Percentiles rank a stretch among this genome's conserved stretches.
Conservation (phyloP, 495 filamentous ascomycete species). For the Penicillium ochrochloron region DNA sequence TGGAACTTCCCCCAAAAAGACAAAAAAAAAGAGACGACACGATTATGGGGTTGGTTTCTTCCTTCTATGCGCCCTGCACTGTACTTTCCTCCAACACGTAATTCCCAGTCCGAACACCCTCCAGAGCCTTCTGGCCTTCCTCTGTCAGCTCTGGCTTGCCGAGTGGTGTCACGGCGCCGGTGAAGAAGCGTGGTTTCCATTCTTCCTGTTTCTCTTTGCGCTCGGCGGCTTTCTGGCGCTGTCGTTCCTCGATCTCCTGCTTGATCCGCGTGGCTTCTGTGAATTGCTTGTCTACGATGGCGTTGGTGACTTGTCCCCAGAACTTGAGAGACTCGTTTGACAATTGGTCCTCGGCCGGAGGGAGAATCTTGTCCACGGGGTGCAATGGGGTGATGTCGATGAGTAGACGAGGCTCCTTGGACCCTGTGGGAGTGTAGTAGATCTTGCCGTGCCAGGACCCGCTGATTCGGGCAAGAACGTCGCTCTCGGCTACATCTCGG, state of each 20-base stretch:
- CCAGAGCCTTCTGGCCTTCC: constrained; percentile 72
- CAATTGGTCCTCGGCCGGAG: constrained; percentile 75
- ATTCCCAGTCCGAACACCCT: constrained; percentile 65
- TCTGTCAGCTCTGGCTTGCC: constrained; percentile 81
- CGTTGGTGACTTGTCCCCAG: constrained; percentile 84
- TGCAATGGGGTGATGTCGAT: constrained; percentile 83
- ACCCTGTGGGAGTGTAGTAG: constrained; percentile 63
- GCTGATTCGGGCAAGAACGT: constrained; percentile 80
- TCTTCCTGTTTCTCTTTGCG: constrained; percentile 65
- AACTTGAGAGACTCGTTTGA: constrained; percentile 89
- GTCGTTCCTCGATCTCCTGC: constrained; percentile 87
- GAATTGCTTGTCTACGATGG: constrained; percentile 85
- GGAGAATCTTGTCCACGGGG: constrained; percentile 76
- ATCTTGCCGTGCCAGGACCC: constrained; percentile 82
- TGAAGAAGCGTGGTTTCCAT: constrained; percentile 93
- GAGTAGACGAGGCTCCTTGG: constrained; percentile 70
- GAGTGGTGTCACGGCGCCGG: constrained; percentile 67
- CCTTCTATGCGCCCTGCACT: constrained; percentile 45
- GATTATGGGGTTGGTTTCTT: background rate
- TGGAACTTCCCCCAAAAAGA: constrained; percentile 15
- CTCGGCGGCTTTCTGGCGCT: constrained; percentile 82
- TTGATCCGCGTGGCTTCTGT: constrained; percentile 83
- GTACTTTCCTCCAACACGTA: constrained; percentile 59
- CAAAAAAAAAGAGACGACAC: constrained; percentile 16
- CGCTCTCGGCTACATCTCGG: constrained; percentile 82